Base-by-base conservation (phyloP, 495 filamentous ascomycete genomes). In the Entonaema liquescens region DNA sequence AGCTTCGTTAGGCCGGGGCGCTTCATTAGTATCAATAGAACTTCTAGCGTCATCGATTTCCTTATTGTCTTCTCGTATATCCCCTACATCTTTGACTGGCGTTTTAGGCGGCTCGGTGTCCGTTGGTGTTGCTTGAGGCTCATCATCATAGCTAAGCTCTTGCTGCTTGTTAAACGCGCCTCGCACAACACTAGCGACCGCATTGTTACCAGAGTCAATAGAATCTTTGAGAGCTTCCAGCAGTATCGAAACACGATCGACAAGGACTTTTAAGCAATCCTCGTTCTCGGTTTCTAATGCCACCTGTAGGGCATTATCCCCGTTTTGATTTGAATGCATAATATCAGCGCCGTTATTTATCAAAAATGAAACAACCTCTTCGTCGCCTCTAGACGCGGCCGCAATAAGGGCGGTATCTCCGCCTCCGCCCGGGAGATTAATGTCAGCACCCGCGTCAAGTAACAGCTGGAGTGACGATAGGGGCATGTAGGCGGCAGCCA, bases 371-470 rank as follows among this genome's bases (percentile, higher is more conserved):
- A 77, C 70, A 11, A 57, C 75, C 17, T 74, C 73, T 23, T 65
- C 40, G 13, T 76, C 73, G n/a, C 73, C 75, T 57, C 68, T 69
- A 1, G 49, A 52, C n/a, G 73, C 68, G 15, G 75, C 70, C 17
- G 68, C 52, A 21, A 79, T 77, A 17, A 79, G 73, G 42, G 77
- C 65, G 1, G 77, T 79, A 23, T 78, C 73, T 28, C 77, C 77
- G n/a, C 78, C 74, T 3, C 50, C 36, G 15, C 76, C 76, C 9
- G 74, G 56, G 21, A 78, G 74, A 40, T 79, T 77, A 44, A 79
- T 76, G 38, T 78, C 73, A 5, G 77, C 77, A 1, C 77, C 77
- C 8, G 72, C 70, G 13, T 72, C 70, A 28, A 78, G 76, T n/a
- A 77, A 47, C 21, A 76, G 33, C 35, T 74, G 60, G 5, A 77